These are phyloP conservation scores for Grigorovia jiainica DNA, from an alignment of 805 yeast species.

Conservation along the genomic window DNA sequence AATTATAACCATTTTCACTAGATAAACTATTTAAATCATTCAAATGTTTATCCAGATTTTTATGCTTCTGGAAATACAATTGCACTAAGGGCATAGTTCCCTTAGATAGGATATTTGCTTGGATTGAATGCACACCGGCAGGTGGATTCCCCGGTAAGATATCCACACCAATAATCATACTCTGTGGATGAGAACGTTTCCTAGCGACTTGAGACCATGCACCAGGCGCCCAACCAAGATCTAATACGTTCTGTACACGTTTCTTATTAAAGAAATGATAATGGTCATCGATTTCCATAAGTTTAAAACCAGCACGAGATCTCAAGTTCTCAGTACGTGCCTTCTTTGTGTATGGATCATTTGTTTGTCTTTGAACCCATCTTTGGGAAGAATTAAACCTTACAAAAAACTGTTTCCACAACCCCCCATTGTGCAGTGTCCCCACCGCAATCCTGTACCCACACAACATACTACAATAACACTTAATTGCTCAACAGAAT, in stretches of 20 bases:
- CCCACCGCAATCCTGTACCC: too few species aligned
- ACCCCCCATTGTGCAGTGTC: too few species aligned
- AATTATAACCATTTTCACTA: conserved; percentile 16
- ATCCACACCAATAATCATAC: conserved; percentile 72
- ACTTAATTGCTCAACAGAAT: too few species aligned
- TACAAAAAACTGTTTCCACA: conserved; percentile 41
- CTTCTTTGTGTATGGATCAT: conserved; percentile 56
- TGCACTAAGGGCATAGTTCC: conserved; percentile 50
- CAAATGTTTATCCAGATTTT: conserved; percentile 26
- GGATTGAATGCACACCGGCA: conserved; percentile 65
- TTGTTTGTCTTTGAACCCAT: conserved; percentile 67
- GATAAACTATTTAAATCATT: conserved; percentile 9
- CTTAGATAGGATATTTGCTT: conserved; percentile 75
- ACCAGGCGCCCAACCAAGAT: conserved; percentile 89
- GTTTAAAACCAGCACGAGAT: conserved; percentile 88
- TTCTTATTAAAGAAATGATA: conserved; percentile 44
- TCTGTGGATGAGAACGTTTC: conserved; percentile 38
- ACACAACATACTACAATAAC: too few species aligned
- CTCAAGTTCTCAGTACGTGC: conserved; percentile 55
- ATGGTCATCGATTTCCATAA: conserved; percentile 62
- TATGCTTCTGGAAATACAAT: conserved; percentile 35
- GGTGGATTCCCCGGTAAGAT: conserved; percentile 75
- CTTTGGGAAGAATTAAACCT: conserved; percentile 22
- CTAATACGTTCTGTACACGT: conserved; percentile 53
- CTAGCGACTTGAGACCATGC: conserved; percentile 87